Percentiles rank a stretch among this genome's conserved stretches.
Evolutionary conservation across 1,284 basidiomycete genomes (phyloP).

Genomic region (Heimioporus retisporus): DNA sequence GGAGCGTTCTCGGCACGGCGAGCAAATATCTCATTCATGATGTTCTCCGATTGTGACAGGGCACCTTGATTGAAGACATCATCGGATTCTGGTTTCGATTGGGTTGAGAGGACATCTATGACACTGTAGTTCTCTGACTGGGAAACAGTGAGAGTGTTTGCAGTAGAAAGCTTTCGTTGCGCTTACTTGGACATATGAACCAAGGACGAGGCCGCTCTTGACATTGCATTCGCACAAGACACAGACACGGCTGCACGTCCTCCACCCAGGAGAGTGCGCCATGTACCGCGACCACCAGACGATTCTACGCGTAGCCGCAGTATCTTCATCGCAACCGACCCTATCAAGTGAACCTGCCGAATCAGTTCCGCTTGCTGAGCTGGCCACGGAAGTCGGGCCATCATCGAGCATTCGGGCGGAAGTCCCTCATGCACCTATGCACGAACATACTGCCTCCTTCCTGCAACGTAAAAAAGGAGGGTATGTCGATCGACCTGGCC

Average conservation of each 20-base stretch:
- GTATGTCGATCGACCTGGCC: constrained; percentile 4
- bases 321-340: too few species aligned
- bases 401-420: too few species aligned
- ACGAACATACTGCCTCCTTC: too few species aligned
- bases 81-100: constrained; percentile 63
- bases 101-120: constrained; percentile 67
- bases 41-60: constrained; percentile 76
- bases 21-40: constrained; percentile 85
- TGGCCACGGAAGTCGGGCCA: too few species aligned
- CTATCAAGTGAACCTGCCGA: too few species aligned
- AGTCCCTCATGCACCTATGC: too few species aligned
- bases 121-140: constrained; percentile 34
- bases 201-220: constrained; percentile 80
- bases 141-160: constrained; percentile 31
- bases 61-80: constrained; percentile 62
- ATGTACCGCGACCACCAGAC: constrained; percentile 21
- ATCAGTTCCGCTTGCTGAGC: too few species aligned
- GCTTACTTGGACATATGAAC: constrained; percentile 68
- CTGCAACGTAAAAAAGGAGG: constrained; percentile 97
- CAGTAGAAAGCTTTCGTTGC: neutral
- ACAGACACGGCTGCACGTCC: too few species aligned
- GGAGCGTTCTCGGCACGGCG: constrained; percentile 68
- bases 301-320: too few species aligned
- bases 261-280: too few species aligned
- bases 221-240: constrained; percentile 81